Conservation (phyloP, 106 monocot genomes). For the Xerophyta viscosa region DNA sequence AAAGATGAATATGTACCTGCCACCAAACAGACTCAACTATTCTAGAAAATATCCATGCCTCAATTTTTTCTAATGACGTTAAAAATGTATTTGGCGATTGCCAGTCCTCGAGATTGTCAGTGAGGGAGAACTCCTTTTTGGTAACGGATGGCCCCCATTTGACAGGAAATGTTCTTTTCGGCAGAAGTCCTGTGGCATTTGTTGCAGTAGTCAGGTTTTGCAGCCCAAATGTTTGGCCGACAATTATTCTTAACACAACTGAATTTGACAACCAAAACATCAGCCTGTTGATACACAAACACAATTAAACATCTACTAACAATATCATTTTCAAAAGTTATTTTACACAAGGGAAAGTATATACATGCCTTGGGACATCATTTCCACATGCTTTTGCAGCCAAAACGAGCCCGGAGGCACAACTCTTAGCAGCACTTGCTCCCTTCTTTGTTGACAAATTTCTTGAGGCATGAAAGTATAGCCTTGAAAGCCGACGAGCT, state of each 20-base stretch:
- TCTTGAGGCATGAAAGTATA: constrained; percentile 55
- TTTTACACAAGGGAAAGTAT: background rate
- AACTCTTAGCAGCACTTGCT: constrained; percentile 57
- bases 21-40: constrained; percentile 88
- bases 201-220: constrained; percentile 11
- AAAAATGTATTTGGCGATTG: constrained; percentile 43
- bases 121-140: constrained; percentile 33
- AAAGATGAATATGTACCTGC: constrained; percentile 44
- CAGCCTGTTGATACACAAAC: constrained; percentile 36
- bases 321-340: too few species aligned
- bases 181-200: constrained; percentile 5
- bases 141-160: constrained; percentile 54
- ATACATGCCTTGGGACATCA: constrained; percentile 71
- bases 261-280: constrained; percentile 93
- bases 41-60: constrained; percentile 86
- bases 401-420: constrained; percentile 58
- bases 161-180: constrained; percentile 34
- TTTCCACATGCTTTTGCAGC: constrained; percentile 85
- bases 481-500: constrained; percentile 79
- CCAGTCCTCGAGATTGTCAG: constrained; percentile 48
- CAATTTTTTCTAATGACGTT: constrained; percentile 59
- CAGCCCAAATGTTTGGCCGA: constrained; percentile 24
- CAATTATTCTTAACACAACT: constrained; percentile 55
- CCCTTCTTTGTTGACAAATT: constrained; percentile 33
- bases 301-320: too few species aligned